These are phyloP conservation scores for Hymenoscyphus scutula DNA, from an alignment of 2,329 filamentous ascomycete species.

Conservation along the genomic window DNA sequence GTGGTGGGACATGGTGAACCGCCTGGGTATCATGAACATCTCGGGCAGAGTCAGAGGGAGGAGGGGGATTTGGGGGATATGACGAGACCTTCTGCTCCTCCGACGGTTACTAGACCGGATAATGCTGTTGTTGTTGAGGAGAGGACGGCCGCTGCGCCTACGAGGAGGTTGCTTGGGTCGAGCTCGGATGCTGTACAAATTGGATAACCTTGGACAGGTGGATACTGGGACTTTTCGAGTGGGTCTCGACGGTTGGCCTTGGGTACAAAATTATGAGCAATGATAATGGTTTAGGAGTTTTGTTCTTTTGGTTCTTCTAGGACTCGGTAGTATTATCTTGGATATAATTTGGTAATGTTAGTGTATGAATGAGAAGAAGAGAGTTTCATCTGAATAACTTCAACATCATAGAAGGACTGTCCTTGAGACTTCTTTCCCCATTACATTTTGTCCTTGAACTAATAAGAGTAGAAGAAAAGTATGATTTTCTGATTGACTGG, in stretches of 20 bases:
- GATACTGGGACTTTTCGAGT: background rate
- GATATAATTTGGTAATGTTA: too few species aligned
- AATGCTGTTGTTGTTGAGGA: background rate
- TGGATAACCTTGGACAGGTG: background rate
- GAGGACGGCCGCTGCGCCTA: background rate
- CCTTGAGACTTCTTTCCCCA: too few species aligned
- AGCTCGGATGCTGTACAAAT: background rate
- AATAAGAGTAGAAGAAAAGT: too few species aligned
- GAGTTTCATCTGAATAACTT: too few species aligned
- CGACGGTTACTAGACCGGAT: background rate
- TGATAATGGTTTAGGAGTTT: too few species aligned
- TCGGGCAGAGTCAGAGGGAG: background rate
- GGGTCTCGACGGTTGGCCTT: background rate
- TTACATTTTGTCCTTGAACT: too few species aligned
- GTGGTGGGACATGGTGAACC: constrained; percentile 12
- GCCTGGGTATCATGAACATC: constrained; percentile 29
- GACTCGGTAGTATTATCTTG: too few species aligned
- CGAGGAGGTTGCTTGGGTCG: background rate
- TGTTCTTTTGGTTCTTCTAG: background rate
- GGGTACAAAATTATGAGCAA: background rate
- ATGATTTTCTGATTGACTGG: too few species aligned
- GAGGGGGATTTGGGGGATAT: constrained; percentile 16
- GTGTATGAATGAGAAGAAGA: too few species aligned
- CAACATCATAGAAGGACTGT: too few species aligned
- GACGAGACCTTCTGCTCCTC: constrained; percentile 17